A percentile compares a stretch with the other conserved stretches of the same genome.
phyloP scores from a whole-genome alignment of 371 early-diverging fungal genomes.

The Haplosporangium sp. region DNA sequence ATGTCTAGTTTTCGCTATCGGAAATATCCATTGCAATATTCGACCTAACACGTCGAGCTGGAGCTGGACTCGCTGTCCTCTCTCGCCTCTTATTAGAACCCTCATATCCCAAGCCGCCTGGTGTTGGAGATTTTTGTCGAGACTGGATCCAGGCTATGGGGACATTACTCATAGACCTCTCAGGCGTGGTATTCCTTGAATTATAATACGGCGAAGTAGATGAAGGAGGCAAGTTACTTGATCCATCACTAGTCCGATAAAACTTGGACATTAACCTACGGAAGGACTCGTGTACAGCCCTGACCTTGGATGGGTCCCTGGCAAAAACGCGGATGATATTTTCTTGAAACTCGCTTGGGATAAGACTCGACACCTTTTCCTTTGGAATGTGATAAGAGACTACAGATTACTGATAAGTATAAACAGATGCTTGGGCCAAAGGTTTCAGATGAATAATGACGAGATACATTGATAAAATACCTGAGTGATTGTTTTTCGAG shows the following conservation, averaged over 20 bases:
- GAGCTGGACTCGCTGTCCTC: conserved; percentile 21
- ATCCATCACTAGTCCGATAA: conserved; percentile 39
- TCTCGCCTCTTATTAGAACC: conserved; percentile 18
- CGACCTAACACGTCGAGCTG: conserved; percentile 12
- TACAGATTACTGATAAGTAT: conserved; percentile 1
- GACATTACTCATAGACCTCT: conserved; percentile 5
- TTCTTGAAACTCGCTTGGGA: conserved; percentile 81
- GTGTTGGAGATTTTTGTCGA: conserved; percentile 26
- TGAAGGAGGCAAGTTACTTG: conserved; percentile 43
- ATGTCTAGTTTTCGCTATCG: neutral
- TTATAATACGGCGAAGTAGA: conserved; percentile 51
- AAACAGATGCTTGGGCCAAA: neutral
- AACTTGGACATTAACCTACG: conserved; percentile 53
- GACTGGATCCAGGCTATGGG: conserved; percentile 21
- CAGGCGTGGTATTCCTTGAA: conserved; percentile 44
- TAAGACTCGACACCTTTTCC: conserved; percentile 78
- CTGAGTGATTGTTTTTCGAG: conserved; percentile 71
- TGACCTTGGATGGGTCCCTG: conserved; percentile 69
- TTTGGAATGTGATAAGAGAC: conserved; percentile 73
- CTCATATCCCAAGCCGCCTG: neutral
- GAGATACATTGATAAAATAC: conserved; percentile 33
- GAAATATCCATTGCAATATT: conserved; percentile 18
- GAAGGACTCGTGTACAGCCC: conserved; percentile 50
- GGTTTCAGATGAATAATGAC: too few species aligned
- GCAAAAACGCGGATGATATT: conserved; percentile 76